Conservation (phyloP, 2,329 filamentous ascomycete species). For the Cladobotryum mycophilum region DNA sequence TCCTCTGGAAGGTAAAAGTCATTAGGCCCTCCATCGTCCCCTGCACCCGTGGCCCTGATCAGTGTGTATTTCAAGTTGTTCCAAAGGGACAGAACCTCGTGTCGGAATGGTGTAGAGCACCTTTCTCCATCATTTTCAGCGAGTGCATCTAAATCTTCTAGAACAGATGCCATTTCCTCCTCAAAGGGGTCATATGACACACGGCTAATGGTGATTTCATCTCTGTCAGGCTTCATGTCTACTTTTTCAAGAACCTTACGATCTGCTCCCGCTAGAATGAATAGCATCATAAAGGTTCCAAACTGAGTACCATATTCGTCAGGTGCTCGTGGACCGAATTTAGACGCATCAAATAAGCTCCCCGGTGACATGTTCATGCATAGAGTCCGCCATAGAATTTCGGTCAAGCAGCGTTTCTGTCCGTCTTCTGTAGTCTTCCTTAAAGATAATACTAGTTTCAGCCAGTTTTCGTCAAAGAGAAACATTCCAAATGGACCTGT, state of each 20-base stretch:
- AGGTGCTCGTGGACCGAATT: slow-evolving; percentile 13
- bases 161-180: slow-evolving; percentile 14
- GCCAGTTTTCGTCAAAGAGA: slow-evolving; percentile 18
- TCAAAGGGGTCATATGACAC: slow-evolving; percentile 16
- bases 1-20: slow-evolving; percentile 17
- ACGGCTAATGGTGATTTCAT: slow-evolving; percentile 8
- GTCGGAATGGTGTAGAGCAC: slow-evolving; percentile 14
- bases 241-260: slow-evolving; percentile 25
- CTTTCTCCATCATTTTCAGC: slow-evolving; percentile 13
- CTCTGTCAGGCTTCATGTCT: slow-evolving; percentile 16
- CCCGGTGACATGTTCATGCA: slow-evolving; percentile 21
- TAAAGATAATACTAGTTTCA: slow-evolving; percentile 17
- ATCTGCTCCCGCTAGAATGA: slow-evolving; percentile 28
- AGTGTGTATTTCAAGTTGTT: slow-evolving; percentile 16
- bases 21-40: slow-evolving; percentile 11
- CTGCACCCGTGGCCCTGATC: slow-evolving; percentile 11
- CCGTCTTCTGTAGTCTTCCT: neutral
- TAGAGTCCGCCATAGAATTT: slow-evolving; percentile 20
- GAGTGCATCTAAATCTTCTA: slow-evolving; percentile 16
- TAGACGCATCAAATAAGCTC: slow-evolving; percentile 14
- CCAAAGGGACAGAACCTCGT: slow-evolving; percentile 17
- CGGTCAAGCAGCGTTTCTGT: slow-evolving; percentile 13
- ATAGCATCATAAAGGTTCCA: slow-evolving; percentile 16
- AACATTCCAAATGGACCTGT: slow-evolving; percentile 15
- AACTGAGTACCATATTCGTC: slow-evolving; percentile 18